Evolutionary conservation across 1,139 yeast genomes (phyloP).

Genomic region (Candida sp.): DNA sequence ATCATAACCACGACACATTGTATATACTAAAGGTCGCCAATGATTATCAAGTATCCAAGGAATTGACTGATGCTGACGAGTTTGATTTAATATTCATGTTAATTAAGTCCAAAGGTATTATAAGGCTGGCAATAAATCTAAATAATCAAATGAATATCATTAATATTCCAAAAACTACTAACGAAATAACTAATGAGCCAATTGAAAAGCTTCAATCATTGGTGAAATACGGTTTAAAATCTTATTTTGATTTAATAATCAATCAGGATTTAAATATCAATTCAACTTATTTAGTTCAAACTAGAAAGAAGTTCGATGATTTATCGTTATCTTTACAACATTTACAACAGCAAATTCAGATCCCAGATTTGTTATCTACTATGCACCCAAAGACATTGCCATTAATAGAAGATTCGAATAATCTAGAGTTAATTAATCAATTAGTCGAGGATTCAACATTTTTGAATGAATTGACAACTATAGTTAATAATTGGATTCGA

Average conservation of each 20-base stretch:
- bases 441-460: conserved; percentile 49
- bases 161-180: conserved; percentile 26
- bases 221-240: conserved; percentile 43
- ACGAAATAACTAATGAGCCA: conserved; percentile 18
- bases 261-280: conserved; percentile 10
- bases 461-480: conserved; percentile 60
- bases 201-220: conserved; percentile 60
- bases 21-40: conserved; percentile 8
- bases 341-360: conserved; percentile 63
- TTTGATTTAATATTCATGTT: conserved; percentile 23
- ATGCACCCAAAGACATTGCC: conserved; percentile 53
- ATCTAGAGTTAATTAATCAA: conserved; percentile 14
- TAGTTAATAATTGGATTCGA: conserved; percentile 72
- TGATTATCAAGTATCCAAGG: conserved; percentile 7
- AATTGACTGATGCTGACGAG: conserved; percentile 5
- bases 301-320: conserved; percentile 68
- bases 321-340: conserved; percentile 66
- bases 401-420: conserved; percentile 19
- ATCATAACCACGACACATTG: conserved; percentile 13
- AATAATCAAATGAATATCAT: conserved; percentile 36
- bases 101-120: conserved; percentile 40
- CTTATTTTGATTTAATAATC: conserved; percentile 31
- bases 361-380: conserved; percentile 57
- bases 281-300: conserved; percentile 18
- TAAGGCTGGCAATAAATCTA: conserved; percentile 11